phyloP scores from a whole-genome alignment of 106 monocot genomes.

The Dendrobium huoshanense region DNA sequence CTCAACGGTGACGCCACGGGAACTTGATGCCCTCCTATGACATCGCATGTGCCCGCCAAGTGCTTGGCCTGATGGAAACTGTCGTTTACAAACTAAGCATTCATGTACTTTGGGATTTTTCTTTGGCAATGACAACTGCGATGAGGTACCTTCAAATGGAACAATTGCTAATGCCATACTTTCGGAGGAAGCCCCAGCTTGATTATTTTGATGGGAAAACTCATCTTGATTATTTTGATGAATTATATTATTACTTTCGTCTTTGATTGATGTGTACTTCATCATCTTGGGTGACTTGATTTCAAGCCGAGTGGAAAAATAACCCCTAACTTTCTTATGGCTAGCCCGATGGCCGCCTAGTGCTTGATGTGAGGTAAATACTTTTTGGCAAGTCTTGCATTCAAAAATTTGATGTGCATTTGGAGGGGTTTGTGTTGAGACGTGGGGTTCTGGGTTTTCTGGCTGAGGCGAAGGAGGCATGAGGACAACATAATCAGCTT shows the following conservation, averaged over 20 bases:
- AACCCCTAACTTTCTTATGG: constrained; percentile 83
- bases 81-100: too few species aligned
- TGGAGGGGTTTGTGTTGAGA: neutral
- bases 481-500: constrained; percentile 21
- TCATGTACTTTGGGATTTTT: too few species aligned
- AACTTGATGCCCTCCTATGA: too few species aligned
- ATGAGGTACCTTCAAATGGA: too few species aligned
- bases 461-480: neutral
- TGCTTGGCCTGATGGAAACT: too few species aligned
- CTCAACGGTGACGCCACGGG: too few species aligned
- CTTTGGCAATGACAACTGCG: too few species aligned
- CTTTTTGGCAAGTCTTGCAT: constrained; percentile 66
- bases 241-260: neutral
- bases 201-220: too few species aligned
- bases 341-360: constrained; percentile 73
- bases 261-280: neutral
- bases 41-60: too few species aligned
- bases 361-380: constrained; percentile 60
- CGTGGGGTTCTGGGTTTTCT: neutral
- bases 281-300: neutral
- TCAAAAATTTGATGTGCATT: constrained; percentile 15
- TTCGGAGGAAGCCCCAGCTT: too few species aligned
- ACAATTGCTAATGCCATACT: too few species aligned
- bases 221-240: neutral
- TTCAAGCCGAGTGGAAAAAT: constrained; percentile 50